A percentile compares a stretch with the other conserved stretches of the same genome.
Evolutionary conservation across 345 rosid species (phyloP).

Genomic region (Acer negundo): DNA sequence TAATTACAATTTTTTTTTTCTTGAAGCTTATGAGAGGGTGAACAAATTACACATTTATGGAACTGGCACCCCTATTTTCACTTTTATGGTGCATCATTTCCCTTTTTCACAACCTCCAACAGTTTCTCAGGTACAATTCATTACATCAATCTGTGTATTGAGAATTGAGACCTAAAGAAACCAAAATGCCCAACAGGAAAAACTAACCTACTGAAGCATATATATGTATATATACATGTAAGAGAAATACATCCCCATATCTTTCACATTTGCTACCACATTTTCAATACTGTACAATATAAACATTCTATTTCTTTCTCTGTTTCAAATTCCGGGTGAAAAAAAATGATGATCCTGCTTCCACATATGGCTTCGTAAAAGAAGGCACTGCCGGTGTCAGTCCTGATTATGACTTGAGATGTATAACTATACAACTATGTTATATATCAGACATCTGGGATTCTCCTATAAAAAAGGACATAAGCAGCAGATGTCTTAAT

Average conservation of each 20-base stretch:
- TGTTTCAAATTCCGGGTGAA: neutral
- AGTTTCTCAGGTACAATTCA: too few species aligned
- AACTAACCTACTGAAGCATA: neutral
- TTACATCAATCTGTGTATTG: too few species aligned
- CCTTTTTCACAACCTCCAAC: too few species aligned
- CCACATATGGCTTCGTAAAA: neutral
- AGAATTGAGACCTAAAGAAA: neutral
- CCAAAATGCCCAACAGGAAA: neutral
- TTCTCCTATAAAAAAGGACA: constrained; percentile 67
- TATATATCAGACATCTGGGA: constrained; percentile 7
- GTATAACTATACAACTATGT: neutral
- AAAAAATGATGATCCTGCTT: neutral
- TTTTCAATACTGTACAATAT: constrained; percentile 21
- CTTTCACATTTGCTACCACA: neutral
- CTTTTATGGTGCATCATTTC: too few species aligned
- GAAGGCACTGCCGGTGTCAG: neutral
- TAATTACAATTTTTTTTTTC: too few species aligned
- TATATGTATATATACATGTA: neutral
- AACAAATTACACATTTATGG: too few species aligned
- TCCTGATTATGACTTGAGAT: neutral
- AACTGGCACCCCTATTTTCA: too few species aligned
- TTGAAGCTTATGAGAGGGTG: too few species aligned
- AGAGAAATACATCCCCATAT: neutral
- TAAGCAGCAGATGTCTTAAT: constrained; percentile 69
- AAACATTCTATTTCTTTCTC: neutral